Evolutionary conservation across 495 filamentous ascomycete species (phyloP).

Genomic region (Aspergillus hancockii): DNA sequence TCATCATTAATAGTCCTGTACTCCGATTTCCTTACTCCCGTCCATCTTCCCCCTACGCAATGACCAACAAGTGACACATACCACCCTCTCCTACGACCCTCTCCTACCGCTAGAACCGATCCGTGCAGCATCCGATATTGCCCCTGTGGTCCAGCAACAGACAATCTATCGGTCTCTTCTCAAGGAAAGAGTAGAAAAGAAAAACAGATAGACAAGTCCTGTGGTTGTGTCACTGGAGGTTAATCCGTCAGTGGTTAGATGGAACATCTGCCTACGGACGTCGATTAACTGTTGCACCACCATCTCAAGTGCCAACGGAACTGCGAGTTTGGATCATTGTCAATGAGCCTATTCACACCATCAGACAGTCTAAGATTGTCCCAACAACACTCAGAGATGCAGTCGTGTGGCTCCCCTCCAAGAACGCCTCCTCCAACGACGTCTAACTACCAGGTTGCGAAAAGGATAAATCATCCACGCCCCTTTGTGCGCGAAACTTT

Average conservation of each 20-base stretch:
- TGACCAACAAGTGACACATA: constrained; percentile 19
- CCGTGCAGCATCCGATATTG: background rate
- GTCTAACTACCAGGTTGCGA: constrained; percentile 31
- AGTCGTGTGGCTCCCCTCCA: constrained; percentile 40
- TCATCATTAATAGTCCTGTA: background rate
- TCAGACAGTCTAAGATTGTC: constrained; percentile 34
- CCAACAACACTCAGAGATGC: constrained; percentile 26
- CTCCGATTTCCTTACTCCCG: background rate
- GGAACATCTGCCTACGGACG: background rate
- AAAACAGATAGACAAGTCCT: background rate
- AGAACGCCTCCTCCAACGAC: constrained; percentile 46
- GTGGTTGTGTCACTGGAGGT: background rate
- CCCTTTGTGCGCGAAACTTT: constrained; percentile 52
- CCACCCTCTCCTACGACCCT: constrained; percentile 10
- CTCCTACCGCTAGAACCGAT: too few species aligned
- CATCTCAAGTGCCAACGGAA: background rate
- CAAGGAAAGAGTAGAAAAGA: background rate
- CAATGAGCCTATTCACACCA: constrained; percentile 20
- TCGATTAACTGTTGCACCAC: background rate
- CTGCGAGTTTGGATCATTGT: background rate
- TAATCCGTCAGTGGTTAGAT: background rate
- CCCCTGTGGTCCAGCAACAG: background rate
- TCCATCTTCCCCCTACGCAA: constrained; percentile 17
- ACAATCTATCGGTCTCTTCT: background rate
- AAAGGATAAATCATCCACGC: constrained; percentile 31